Percentiles rank a stretch among this genome's conserved stretches.
Conservation (phyloP, 441 rosid species). For the Melastoma candidum region DNA sequence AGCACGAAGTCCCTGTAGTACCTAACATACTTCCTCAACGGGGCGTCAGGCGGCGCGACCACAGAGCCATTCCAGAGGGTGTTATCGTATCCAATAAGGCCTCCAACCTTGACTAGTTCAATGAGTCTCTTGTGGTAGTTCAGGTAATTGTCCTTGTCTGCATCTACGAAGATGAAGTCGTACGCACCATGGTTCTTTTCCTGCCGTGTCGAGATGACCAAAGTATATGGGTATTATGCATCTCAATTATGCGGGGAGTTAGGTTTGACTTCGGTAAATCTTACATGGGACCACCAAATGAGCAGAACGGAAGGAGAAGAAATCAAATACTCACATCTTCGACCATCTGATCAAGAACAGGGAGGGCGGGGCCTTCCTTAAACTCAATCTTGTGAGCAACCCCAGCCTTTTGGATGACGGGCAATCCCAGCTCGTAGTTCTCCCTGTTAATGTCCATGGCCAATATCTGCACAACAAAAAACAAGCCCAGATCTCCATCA, state of each 20-base stretch:
- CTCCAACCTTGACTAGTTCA: constrained; percentile 77
- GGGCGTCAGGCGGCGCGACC: constrained; percentile 30
- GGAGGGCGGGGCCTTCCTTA: constrained; percentile 3
- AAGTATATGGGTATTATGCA: no score
- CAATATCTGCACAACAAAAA: constrained; percentile 4
- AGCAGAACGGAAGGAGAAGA: no score
- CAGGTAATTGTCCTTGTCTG: constrained; percentile 88
- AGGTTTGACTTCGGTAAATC: no score
- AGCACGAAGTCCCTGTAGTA: constrained; percentile 8
- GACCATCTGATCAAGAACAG: constrained; percentile 7
- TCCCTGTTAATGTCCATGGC: constrained; percentile 14
- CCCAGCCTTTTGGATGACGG: constrained; percentile 10
- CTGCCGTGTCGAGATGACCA: constrained; percentile 20
- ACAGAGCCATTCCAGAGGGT: constrained; percentile 95
- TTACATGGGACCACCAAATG: no score
- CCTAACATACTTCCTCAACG: constrained; percentile 2
- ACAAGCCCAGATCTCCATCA: no score
- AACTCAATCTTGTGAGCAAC: constrained; percentile 18
- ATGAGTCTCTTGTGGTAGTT: constrained; percentile 81
- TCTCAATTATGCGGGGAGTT: no score
- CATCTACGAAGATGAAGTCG: constrained; percentile 92
- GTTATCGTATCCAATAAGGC: constrained; percentile 91
- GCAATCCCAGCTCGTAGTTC: constrained; percentile 11
- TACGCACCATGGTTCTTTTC: constrained; percentile 57
- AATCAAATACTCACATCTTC: constrained; percentile 6